Conservation (phyloP, 768 basidiomycete genomes). For the Naematelia encephala region DNA sequence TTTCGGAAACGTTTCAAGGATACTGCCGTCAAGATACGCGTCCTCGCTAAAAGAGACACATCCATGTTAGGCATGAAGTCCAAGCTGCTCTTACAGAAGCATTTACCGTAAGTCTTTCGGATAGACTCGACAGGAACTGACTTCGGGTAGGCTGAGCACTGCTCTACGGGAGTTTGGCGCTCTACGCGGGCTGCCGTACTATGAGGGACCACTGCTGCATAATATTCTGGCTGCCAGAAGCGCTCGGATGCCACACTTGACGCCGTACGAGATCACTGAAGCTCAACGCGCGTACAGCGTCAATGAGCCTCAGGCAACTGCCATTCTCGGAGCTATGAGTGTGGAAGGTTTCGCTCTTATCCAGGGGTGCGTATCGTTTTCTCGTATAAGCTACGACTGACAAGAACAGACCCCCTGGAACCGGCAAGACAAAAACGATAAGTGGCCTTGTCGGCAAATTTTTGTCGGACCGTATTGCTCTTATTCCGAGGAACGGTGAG, state of each 20-base stretch:
- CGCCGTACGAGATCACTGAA: constrained; percentile 58
- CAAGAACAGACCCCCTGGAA: constrained; percentile 78
- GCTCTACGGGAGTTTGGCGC: constrained; percentile 89
- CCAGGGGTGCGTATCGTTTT: constrained; percentile 69
- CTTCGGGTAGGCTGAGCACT: constrained; percentile 70
- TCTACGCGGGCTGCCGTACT: constrained; percentile 74
- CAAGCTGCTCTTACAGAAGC: constrained; percentile 71
- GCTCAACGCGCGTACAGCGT: constrained; percentile 69
- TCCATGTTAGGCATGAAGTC: constrained; percentile 64
- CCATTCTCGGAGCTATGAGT: constrained; percentile 71
- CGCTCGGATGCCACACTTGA: constrained; percentile 53
- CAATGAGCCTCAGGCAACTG: constrained; percentile 91
- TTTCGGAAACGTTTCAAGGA: constrained; percentile 55
- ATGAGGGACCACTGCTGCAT: constrained; percentile 62
- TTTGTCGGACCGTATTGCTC: constrained; percentile 62
- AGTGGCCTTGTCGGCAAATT: constrained; percentile 86
- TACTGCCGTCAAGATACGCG: constrained; percentile 61
- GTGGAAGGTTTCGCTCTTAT: constrained; percentile 80
- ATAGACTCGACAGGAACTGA: not conserved
- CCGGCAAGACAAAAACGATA: constrained; percentile 97
- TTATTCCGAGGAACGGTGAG: constrained; percentile 51
- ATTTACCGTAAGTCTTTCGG: constrained; percentile 65
- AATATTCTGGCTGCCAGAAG: constrained; percentile 69
- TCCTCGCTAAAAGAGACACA: constrained; percentile 39
- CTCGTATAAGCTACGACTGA: not conserved